A percentile compares a stretch with the other conserved stretches of the same genome.
Conservation (phyloP, 306 rosid species). For the Lathyrus aphaca region DNA sequence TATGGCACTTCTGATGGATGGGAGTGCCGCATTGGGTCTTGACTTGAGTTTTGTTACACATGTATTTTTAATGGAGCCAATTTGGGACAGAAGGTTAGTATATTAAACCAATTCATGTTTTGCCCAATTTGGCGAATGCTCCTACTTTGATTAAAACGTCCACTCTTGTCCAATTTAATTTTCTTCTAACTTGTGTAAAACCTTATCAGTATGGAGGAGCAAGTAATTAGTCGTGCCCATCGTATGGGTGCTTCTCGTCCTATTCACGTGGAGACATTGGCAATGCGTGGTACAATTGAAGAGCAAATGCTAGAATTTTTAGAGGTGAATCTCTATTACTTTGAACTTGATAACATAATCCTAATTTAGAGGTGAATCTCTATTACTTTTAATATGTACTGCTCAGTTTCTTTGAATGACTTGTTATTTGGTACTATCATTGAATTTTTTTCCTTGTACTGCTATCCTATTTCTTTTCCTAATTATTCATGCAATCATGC, state of each 20-base stretch:
- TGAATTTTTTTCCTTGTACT: neutral
- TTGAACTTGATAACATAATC: conserved; percentile 15
- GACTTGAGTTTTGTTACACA: conserved; percentile 92
- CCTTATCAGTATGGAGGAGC: conserved; percentile 87
- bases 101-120: conserved; percentile 31
- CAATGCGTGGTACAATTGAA: conserved; percentile 93
- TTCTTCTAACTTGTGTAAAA: conserved; percentile 38
- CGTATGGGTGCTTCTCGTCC: conserved; percentile 99
- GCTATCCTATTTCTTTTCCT: neutral
- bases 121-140: conserved; percentile 13
- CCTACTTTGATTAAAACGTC: neutral
- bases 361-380: conserved; percentile 52
- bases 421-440: conserved; percentile 16
- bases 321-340: conserved; percentile 55
- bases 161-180: conserved; percentile 26
- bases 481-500: conserved; percentile 26
- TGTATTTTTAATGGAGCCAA: conserved; percentile 96
- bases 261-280: conserved; percentile 89
- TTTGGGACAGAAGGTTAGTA: conserved; percentile 93
- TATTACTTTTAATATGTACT: conserved; percentile 10
- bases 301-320: conserved; percentile 88
- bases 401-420: conserved; percentile 14
- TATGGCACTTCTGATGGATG: conserved; percentile 95
- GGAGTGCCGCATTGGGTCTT: conserved; percentile 98
- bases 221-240: conserved; percentile 98